Percentiles rank a stretch among this genome's conserved stretches.
phyloP scores from a whole-genome alignment of 164 flowering plant genomes.

The Tetrastigma voinierianum region DNA sequence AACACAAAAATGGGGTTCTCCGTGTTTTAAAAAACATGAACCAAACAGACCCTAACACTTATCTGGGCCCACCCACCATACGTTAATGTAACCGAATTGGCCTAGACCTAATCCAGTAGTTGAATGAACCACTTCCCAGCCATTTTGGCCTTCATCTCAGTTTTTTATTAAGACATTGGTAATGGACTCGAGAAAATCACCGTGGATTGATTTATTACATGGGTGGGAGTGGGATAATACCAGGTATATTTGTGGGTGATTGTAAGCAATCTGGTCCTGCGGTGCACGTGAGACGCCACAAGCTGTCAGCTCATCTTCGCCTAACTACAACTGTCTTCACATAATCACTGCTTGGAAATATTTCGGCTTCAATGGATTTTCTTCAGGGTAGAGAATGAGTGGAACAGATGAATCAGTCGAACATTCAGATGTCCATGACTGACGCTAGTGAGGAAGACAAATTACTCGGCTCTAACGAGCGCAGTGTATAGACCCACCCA shows the following conservation, averaged over 20 bases:
- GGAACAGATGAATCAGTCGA: constrained; percentile 71
- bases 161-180: not conserved
- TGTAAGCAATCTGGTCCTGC: constrained; percentile 80
- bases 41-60: too few species aligned
- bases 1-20: too few species aligned
- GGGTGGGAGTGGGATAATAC: too few species aligned
- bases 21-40: too few species aligned
- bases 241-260: constrained; percentile 90
- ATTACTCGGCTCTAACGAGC: constrained; percentile 50
- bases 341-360: constrained; percentile 79
- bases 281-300: constrained; percentile 98
- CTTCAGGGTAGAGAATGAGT: constrained; percentile 94
- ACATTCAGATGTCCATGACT: constrained; percentile 42
- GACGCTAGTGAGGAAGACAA: constrained; percentile 63
- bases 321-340: constrained; percentile 84
- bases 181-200: too few species aligned
- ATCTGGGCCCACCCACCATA: not conserved
- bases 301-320: constrained; percentile 97
- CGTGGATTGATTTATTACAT: constrained; percentile 15
- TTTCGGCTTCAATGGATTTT: constrained; percentile 94
- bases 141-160: not conserved
- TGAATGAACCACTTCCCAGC: not conserved
- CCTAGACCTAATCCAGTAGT: not conserved
- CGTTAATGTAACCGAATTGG: constrained; percentile 1
- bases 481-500: constrained; percentile 60